Evolutionary conservation across 2,329 filamentous ascomycete species (phyloP).

Genomic region (Hymenoscyphus repandus): DNA sequence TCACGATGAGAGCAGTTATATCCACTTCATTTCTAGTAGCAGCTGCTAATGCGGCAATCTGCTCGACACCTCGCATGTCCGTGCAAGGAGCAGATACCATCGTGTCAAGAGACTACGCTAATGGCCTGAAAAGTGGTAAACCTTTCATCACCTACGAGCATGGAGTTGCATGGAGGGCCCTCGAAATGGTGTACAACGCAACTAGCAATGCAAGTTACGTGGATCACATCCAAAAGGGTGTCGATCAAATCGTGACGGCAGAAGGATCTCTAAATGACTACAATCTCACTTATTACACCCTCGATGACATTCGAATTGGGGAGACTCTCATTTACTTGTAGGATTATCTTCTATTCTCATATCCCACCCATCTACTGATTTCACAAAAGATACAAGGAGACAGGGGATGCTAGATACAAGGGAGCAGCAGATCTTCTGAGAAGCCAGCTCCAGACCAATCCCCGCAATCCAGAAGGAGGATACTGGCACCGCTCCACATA

Average conservation of each 20-base stretch:
- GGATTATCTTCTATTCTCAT: neutral
- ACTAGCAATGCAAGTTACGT: conserved; percentile 39
- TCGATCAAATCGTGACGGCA: conserved; percentile 41
- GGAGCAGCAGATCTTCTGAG: conserved; percentile 41
- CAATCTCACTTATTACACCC: conserved; percentile 42
- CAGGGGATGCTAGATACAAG: conserved; percentile 44
- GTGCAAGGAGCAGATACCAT: conserved; percentile 13
- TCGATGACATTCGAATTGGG: conserved; percentile 47
- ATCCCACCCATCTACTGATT: neutral
- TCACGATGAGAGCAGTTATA: too few species aligned
- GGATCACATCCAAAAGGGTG: conserved; percentile 39
- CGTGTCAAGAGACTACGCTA: conserved; percentile 8
- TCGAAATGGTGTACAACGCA: conserved; percentile 40
- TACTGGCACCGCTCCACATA: conserved; percentile 48
- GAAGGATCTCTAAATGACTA: conserved; percentile 42
- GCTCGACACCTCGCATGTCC: conserved; percentile 8
- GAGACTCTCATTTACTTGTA: conserved; percentile 47
- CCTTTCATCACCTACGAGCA: conserved; percentile 10
- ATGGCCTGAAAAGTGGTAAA: conserved; percentile 6
- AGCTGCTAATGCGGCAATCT: neutral
- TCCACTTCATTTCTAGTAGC: too few species aligned
- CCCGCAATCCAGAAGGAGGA: conserved; percentile 44
- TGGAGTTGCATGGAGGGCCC: conserved; percentile 3
- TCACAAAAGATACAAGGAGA: conserved; percentile 31
- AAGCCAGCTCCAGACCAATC: conserved; percentile 41